A percentile compares a stretch with the other conserved stretches of the same genome.
Evolutionary conservation across 768 basidiomycete genomes (phyloP).

Genomic region (Asterophora parasitica): DNA sequence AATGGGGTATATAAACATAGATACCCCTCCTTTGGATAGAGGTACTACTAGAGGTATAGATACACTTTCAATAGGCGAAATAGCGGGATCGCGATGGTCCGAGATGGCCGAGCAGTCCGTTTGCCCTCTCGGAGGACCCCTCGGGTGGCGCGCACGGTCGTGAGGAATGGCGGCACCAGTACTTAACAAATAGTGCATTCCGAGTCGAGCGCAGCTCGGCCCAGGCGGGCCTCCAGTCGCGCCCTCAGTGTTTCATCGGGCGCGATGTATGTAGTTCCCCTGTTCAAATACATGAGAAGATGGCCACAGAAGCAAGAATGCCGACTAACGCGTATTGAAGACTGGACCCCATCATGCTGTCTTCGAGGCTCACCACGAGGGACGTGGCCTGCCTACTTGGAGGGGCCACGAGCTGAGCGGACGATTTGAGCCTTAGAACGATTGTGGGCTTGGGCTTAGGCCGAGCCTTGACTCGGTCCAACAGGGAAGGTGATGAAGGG

Average conservation of each 20-base stretch:
- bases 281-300: constrained; percentile 14
- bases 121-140: no score
- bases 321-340: constrained; percentile 48
- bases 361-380: constrained; percentile 38
- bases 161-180: no score
- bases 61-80: no score
- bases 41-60: no score
- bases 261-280: constrained; percentile 43
- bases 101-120: no score
- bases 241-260: constrained; percentile 40
- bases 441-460: constrained; percentile 29
- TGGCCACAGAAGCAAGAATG: not conserved
- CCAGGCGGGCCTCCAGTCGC: constrained; percentile 42
- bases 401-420: constrained; percentile 27
- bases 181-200: constrained; percentile 43
- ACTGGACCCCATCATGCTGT: constrained; percentile 36
- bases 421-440: constrained; percentile 33
- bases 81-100: no score
- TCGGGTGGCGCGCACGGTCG: no score
- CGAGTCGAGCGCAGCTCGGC: constrained; percentile 24
- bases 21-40: no score
- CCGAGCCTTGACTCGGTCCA: constrained; percentile 3
- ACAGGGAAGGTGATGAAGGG: constrained; percentile 7
- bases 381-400: constrained; percentile 13
- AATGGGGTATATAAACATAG: no score